A percentile compares a stretch with the other conserved stretches of the same genome.
Conservation (phyloP, 2,329 filamentous ascomycete genomes). For the Aspergillus awamori region DNA sequence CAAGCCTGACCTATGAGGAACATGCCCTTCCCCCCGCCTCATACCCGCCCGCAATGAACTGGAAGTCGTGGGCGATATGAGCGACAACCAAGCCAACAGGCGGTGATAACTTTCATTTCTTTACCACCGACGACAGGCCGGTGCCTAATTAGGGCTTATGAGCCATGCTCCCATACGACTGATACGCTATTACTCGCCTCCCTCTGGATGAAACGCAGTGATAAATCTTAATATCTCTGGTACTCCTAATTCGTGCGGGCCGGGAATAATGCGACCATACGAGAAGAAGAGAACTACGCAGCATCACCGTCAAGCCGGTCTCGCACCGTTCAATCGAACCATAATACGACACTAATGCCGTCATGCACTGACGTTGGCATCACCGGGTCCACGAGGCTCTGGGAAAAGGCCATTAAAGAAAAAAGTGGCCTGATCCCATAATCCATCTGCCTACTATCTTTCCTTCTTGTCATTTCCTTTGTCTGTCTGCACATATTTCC, state of each 20-base stretch:
- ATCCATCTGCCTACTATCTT: background rate
- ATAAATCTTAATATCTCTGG: background rate
- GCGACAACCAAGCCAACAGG: background rate
- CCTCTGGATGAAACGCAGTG: background rate
- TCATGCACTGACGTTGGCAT: background rate
- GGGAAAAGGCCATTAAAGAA: background rate
- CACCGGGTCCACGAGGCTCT: background rate
- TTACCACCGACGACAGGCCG: background rate
- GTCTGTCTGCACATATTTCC: constrained; percentile 4
- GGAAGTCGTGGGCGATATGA: constrained; percentile 34
- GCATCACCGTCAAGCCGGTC: background rate
- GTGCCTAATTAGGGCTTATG: constrained; percentile 5
- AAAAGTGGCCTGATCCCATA: background rate
- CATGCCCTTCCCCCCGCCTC: constrained; percentile 38
- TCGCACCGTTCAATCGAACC: background rate
- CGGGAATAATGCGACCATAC: background rate
- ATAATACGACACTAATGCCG: background rate
- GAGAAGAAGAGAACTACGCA: background rate
- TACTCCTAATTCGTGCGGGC: background rate
- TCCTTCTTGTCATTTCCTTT: background rate
- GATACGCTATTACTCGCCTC: background rate
- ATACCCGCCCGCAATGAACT: constrained; percentile 36
- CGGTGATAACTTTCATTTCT: background rate
- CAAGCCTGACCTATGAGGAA: constrained; percentile 42
- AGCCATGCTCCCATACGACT: background rate